Base-by-base conservation (phyloP, 345 rosid genomes). In the Heritiera littoralis region DNA sequence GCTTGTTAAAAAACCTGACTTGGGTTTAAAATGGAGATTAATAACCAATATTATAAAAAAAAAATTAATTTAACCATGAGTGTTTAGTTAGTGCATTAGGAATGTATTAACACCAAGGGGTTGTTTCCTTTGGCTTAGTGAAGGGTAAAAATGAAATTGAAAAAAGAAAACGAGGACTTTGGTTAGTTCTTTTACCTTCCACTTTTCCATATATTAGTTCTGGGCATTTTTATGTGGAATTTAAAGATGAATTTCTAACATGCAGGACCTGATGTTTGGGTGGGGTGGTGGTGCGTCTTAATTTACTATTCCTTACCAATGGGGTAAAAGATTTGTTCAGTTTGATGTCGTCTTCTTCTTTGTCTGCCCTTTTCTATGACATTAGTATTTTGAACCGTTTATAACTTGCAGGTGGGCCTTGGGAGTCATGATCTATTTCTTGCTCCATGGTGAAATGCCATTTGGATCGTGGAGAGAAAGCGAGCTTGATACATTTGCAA, bases 401-500 rank as follows among this genome's bases (percentile, higher is more conserved):
- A 23, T 23, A 46, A 77, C 55, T 67, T 35, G 69, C 82, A 93
- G 98, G 97, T 93, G 98, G 98, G 95, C 97, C 43, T 81, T 93
- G 73, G 98, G 98, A 76, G 92, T 93, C 63, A 86, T 93, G 83
- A 86, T 95, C 81, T 92, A 88, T 84, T 93, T 87, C 87, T 91
- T 89, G 94, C 85, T 92, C 66, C 87, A 83, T 76, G 92, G 94
- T 46, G 98, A 93, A 87, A 88, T 86, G 98, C 94, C 98, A 58
- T 95, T 95, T 52, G 97, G 97, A 41, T 90, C 94, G 9, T 90
- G 97, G 96, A 89, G 99, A 88, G 92, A 89, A 74, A 87, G 88
- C 45, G 98, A 95, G 84, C 86, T 86, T 67, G 95, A 90, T 78
- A 89, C 88, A 20, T 85, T 83, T 78, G 89, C 92, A 54, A 92